Conservation (phyloP, 768 basidiomycete species). For the Hypholoma sublateritium region DNA sequence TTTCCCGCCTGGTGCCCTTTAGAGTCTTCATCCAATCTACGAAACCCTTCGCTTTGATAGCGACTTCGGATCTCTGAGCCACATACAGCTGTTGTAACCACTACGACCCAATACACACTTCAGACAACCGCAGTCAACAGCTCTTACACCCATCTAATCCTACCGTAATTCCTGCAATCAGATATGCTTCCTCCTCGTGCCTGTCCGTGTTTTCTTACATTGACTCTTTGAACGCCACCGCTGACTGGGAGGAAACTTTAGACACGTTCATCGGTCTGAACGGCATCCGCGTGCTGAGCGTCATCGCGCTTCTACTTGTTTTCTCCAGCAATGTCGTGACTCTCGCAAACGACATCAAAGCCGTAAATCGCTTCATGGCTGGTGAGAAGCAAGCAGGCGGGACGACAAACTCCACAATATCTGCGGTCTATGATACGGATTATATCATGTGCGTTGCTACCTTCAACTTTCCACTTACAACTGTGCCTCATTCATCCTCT, state of each 20-base stretch:
- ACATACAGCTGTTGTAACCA: conserved; percentile 4
- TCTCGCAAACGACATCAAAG: conserved; percentile 70
- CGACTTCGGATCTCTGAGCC: conserved; percentile 3
- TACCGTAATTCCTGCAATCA: neutral
- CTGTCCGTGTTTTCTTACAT: conserved; percentile 24
- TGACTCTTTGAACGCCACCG: neutral
- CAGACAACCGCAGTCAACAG: neutral
- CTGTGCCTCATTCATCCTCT: conserved; percentile 1
- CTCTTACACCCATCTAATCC: neutral
- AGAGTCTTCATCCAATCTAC: neutral
- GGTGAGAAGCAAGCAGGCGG: conserved; percentile 30
- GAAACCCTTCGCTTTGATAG: conserved; percentile 19
- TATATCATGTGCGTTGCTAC: conserved; percentile 65
- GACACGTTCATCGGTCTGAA: conserved; percentile 80
- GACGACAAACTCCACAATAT: conserved; percentile 26
- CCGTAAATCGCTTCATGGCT: conserved; percentile 65
- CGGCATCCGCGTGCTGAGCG: conserved; percentile 71
- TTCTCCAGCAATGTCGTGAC: conserved; percentile 78
- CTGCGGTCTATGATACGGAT: conserved; percentile 54
- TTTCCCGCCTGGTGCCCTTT: conserved; percentile 19
- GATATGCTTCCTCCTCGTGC: conserved; percentile 39
- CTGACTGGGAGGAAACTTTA: conserved; percentile 13
- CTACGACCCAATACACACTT: neutral
- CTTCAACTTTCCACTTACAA: neutral
- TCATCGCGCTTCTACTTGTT: conserved; percentile 76